Conservation (phyloP, 148 eudicot genomes). For the Pouteria glomerata region DNA sequence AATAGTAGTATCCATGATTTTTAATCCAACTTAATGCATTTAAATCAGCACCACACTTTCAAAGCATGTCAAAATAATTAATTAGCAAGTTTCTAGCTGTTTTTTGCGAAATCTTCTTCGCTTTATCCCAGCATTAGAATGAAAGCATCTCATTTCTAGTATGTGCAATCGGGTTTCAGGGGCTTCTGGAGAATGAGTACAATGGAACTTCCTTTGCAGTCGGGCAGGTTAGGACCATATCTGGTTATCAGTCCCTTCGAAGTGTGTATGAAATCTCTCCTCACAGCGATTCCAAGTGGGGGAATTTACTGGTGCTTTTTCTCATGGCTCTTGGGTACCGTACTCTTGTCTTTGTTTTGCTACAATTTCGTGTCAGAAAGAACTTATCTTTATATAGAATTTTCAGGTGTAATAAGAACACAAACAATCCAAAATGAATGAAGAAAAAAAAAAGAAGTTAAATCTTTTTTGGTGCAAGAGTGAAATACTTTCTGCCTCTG, state of each 20-base stretch:
- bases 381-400: conserved; percentile 30
- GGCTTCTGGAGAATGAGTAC: conserved; percentile 89
- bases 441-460: too few relatives aligned
- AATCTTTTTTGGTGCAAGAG: too few relatives aligned
- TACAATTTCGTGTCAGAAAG: conserved; percentile 42
- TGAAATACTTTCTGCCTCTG: background rate
- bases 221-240: conserved; percentile 79
- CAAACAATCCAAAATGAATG: conserved; percentile 41
- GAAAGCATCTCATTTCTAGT: background rate
- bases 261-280: conserved; percentile 66
- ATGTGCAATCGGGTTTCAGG: conserved; percentile 54
- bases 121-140: too few relatives aligned
- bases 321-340: conserved; percentile 83
- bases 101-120: background rate
- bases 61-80: background rate
- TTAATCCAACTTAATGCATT: background rate
- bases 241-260: conserved; percentile 81
- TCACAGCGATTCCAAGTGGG: conserved; percentile 62
- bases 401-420: conserved; percentile 30
- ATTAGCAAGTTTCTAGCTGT: background rate
- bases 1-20: background rate
- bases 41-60: background rate
- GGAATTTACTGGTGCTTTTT: conserved; percentile 66
- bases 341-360: conserved; percentile 54
- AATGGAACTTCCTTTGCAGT: conserved; percentile 63